Evolutionary conservation across 495 filamentous ascomycete species (phyloP).

Genomic region (Penicillium robsamsonii): DNA sequence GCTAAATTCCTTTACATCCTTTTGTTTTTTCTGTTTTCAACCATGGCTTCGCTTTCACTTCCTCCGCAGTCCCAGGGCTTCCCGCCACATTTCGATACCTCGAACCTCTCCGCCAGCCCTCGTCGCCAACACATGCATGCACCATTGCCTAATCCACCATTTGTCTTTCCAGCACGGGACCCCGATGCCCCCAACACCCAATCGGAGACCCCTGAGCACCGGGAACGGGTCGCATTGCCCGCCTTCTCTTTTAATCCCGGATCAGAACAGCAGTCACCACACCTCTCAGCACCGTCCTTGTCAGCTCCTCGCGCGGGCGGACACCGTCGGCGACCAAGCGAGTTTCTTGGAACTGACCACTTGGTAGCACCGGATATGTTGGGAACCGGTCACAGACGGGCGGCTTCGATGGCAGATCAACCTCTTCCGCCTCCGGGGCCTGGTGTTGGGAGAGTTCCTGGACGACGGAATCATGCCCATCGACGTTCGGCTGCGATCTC

Average conservation of each 20-base stretch:
- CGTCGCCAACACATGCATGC: conserved; percentile 38
- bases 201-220: conserved; percentile 15
- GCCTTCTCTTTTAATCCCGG: conserved; percentile 67
- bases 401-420: conserved; percentile 47
- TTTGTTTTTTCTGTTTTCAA: conserved; percentile 15
- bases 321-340: conserved; percentile 72
- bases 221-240: conserved; percentile 50
- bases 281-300: conserved; percentile 31
- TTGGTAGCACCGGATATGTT: conserved; percentile 55
- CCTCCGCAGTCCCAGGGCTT: conserved; percentile 36
- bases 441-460: conserved; percentile 46
- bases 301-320: conserved; percentile 44
- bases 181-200: conserved; percentile 19
- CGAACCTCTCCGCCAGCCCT: conserved; percentile 16
- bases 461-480: conserved; percentile 73
- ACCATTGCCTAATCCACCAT: conserved; percentile 67
- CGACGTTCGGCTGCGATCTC: conserved; percentile 84
- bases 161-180: conserved; percentile 63
- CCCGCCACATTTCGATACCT: conserved; percentile 34
- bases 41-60: conserved; percentile 47
- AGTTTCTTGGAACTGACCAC: conserved; percentile 75
- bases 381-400: conserved; percentile 63
- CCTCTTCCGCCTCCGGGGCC: conserved; percentile 42
- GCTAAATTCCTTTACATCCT: conserved; percentile 13
- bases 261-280: conserved; percentile 25